phyloP scores from a whole-genome alignment of 805 yeast species.

The Wickerhamiella australiensis region DNA sequence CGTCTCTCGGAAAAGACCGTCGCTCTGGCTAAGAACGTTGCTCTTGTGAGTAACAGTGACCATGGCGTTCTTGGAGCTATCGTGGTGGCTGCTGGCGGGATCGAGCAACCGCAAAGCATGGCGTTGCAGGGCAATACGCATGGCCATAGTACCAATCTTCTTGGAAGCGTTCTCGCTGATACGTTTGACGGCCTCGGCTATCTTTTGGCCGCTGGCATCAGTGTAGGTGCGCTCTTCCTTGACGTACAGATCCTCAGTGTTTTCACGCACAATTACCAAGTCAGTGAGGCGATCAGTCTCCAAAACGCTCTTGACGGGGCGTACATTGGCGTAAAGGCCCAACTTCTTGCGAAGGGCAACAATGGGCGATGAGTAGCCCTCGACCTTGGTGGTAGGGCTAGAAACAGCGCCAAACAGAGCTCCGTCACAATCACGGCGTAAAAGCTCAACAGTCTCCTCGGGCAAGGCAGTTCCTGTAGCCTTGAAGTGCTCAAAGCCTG shows the following conservation, averaged over 20 bases:
- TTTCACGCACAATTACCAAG: slow-evolving; percentile 96
- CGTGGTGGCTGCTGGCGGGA: slow-evolving; percentile 28
- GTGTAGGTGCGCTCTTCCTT: slow-evolving; percentile 77
- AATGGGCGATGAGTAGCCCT: slow-evolving; percentile 95
- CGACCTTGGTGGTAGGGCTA: slow-evolving; percentile 87
- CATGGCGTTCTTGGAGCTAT: slow-evolving; percentile 43
- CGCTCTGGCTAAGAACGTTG: slow-evolving; percentile 82
- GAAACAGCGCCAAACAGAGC: slow-evolving; percentile 95
- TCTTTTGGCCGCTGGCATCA: slow-evolving; percentile 69
- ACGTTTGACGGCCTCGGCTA: slow-evolving; percentile 97
- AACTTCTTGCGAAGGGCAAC: slow-evolving; percentile 95
- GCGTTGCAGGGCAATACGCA: slow-evolving; percentile 87
- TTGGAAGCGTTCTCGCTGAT: slow-evolving; percentile 78
- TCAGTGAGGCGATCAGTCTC: slow-evolving; percentile 84
- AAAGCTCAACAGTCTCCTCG: slow-evolving; percentile 70
- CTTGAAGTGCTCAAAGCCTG: slow-evolving; percentile 90
- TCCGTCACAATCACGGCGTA: slow-evolving; percentile 81
- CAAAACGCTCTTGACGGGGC: slow-evolving; percentile 91
- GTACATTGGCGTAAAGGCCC: slow-evolving; percentile 90
- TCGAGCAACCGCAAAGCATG: slow-evolving; percentile 55
- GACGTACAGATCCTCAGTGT: slow-evolving; percentile 94
- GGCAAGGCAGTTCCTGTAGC: slow-evolving; percentile 95
- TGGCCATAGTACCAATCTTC: slow-evolving; percentile 80
- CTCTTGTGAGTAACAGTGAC: slow-evolving; percentile 95
- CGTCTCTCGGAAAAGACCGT: slow-evolving; percentile 92